These are phyloP conservation scores for Globisporangium rhizosaccharum DNA, from an alignment of 352 stramenopile genomes.

Conservation along the genomic window DNA sequence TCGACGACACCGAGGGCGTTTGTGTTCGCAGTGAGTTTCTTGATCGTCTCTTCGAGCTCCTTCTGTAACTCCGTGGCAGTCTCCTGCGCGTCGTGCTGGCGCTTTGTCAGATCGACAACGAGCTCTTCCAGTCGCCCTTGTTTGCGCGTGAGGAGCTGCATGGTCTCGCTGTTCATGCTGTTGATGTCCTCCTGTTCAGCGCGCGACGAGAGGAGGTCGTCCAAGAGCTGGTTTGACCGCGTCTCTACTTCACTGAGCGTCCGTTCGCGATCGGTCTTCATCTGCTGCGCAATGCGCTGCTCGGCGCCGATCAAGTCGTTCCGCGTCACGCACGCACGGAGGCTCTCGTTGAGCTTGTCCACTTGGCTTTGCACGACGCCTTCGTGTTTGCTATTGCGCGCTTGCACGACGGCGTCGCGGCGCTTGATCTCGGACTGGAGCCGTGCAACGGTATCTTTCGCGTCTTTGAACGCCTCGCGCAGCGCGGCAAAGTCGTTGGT, in stretches of 20 bases:
- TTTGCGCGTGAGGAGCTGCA: conserved; percentile 48
- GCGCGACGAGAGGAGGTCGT: conserved; percentile 50
- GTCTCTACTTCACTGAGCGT: conserved; percentile 58
- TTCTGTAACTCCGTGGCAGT: conserved; percentile 32
- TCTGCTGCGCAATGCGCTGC: conserved; percentile 68
- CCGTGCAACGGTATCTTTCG: conserved; percentile 62
- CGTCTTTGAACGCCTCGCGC: conserved; percentile 58
- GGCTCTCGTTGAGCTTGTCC: conserved; percentile 73
- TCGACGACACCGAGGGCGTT: conserved; percentile 33
- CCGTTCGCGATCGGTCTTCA: conserved; percentile 53
- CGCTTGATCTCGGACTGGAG: conserved; percentile 82
- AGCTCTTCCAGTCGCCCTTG: conserved; percentile 50
- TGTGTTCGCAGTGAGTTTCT: conserved; percentile 39
- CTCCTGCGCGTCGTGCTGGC: conserved; percentile 34
- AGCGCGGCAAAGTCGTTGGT: conserved; percentile 66
- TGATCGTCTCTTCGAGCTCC: conserved; percentile 49
- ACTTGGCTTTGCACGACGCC: conserved; percentile 59
- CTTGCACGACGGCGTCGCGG: conserved; percentile 69
- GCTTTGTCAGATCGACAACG: conserved; percentile 46
- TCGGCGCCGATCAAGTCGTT: conserved; percentile 76
- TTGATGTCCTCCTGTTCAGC: conserved; percentile 84
- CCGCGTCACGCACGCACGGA: conserved; percentile 65
- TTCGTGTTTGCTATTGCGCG: conserved; percentile 76
- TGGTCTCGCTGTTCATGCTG: conserved; percentile 60
- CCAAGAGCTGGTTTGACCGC: conserved; percentile 58